phyloP scores from a whole-genome alignment of 768 basidiomycete species.

The Russula virescens region DNA sequence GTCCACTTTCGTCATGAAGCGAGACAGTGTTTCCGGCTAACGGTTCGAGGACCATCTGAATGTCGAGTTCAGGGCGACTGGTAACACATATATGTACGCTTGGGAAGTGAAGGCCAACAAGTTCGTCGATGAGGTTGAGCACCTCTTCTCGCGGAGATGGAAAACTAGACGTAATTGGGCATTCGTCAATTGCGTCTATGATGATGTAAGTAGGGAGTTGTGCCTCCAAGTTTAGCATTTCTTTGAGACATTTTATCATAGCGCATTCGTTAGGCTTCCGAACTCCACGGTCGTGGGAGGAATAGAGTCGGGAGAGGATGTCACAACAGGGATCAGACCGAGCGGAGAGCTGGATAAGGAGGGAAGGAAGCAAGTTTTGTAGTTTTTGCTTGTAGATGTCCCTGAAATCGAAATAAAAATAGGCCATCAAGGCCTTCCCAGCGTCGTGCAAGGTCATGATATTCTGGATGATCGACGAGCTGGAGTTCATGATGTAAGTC shows the following conservation, averaged over 20 bases:
- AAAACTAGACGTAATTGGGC: neutral
- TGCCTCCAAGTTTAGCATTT: neutral
- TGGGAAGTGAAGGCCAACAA: neutral
- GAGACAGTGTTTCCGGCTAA: neutral
- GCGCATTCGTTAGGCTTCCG: neutral
- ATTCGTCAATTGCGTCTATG: neutral
- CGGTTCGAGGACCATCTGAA: neutral
- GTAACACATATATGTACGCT: neutral
- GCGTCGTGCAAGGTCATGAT: neutral
- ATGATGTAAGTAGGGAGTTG: neutral
- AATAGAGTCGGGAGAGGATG: neutral
- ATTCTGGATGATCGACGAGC: neutral
- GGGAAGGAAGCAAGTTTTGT: neutral
- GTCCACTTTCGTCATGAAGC: neutral
- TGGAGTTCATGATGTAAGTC: neutral
- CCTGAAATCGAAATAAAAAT: conserved; percentile 5
- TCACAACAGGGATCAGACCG: neutral
- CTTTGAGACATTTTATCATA: neutral
- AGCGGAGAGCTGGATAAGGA: neutral
- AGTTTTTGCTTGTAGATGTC: conserved; percentile 5
- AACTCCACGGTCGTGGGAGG: neutral
- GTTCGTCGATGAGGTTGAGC: neutral
- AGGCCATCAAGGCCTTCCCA: neutral
- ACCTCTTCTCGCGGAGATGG: neutral
- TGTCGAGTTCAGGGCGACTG: conserved; percentile 9